Percentiles rank a stretch among this genome's conserved stretches.
Conservation (phyloP, 805 yeast genomes). For the Starmera pachycereana region DNA sequence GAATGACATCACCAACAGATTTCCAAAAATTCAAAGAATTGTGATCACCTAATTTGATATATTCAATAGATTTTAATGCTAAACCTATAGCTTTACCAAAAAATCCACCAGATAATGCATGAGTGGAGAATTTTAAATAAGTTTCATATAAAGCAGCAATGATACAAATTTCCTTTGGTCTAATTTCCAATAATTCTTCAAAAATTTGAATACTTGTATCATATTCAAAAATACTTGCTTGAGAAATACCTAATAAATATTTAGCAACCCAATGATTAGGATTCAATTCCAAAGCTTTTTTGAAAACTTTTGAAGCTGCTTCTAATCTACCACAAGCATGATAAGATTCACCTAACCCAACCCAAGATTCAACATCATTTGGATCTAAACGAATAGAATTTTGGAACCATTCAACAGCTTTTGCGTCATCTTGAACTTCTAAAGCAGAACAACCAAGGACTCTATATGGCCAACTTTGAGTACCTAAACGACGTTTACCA, state of each 20-base stretch:
- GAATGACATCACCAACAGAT: slow-evolving; percentile 45
- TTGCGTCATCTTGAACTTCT: slow-evolving; percentile 59
- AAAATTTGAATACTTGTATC: slow-evolving; percentile 46
- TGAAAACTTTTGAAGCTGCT: slow-evolving; percentile 78
- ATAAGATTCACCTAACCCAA: slow-evolving; percentile 96
- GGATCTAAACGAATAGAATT: slow-evolving; percentile 64
- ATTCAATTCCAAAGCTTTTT: slow-evolving; percentile 46
- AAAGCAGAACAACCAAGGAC: slow-evolving; percentile 73
- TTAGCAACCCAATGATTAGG: slow-evolving; percentile 49
- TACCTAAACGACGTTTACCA: slow-evolving; percentile 38
- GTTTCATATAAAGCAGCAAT: slow-evolving; percentile 48
- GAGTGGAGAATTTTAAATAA: slow-evolving; percentile 41
- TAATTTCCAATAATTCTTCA: slow-evolving; percentile 26
- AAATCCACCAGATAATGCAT: slow-evolving; percentile 48
- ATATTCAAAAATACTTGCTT: slow-evolving; percentile 55
- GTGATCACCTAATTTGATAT: slow-evolving; percentile 27
- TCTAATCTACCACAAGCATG: slow-evolving; percentile 73
- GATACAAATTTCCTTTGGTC: slow-evolving; percentile 41
- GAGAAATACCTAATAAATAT: slow-evolving; percentile 59
- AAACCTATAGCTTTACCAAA: slow-evolving; percentile 51
- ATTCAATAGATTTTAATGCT: slow-evolving; percentile 36
- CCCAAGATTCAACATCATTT: slow-evolving; percentile 73
- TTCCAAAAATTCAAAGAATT: slow-evolving; percentile 57
- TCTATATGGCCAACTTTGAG: slow-evolving; percentile 76
- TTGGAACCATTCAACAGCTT: slow-evolving; percentile 86